phyloP scores from a whole-genome alignment of 2,329 filamentous ascomycete species.

The Diaporthe capsici region DNA sequence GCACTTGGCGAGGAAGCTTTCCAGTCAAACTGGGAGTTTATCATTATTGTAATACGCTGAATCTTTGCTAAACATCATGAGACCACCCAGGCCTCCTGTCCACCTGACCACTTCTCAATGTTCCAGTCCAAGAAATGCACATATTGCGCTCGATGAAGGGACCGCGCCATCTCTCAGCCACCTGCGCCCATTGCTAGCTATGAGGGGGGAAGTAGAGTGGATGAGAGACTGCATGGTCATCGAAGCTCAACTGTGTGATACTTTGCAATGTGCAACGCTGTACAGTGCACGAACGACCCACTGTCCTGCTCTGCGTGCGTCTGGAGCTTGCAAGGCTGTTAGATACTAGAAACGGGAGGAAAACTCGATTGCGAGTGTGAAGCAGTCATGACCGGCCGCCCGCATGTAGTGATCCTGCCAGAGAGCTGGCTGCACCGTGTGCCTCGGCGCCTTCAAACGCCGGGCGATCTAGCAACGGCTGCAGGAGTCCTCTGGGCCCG shows the following conservation, averaged over 20 bases:
- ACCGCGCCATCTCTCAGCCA: background rate
- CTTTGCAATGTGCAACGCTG: background rate
- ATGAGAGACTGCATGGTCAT: background rate
- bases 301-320: background rate
- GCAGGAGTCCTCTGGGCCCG: background rate
- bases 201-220: background rate
- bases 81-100: background rate
- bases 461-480: background rate
- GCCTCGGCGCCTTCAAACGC: background rate
- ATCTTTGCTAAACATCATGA: background rate
- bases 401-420: background rate
- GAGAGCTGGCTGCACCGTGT: background rate
- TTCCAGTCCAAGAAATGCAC: background rate
- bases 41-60: constrained; percentile 10
- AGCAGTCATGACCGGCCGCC: background rate
- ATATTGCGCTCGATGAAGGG: background rate
- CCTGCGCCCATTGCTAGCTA: background rate
- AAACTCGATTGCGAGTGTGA: background rate
- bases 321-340: background rate
- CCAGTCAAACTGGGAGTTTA: background rate
- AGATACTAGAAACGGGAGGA: background rate
- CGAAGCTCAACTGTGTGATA: background rate
- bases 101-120: background rate
- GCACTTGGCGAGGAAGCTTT: background rate
- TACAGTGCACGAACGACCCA: background rate